Evolutionary conservation across 768 basidiomycete species (phyloP), one percentile per base, ranked within the genome.

Genomic region (Boletellus ananas): DNA sequence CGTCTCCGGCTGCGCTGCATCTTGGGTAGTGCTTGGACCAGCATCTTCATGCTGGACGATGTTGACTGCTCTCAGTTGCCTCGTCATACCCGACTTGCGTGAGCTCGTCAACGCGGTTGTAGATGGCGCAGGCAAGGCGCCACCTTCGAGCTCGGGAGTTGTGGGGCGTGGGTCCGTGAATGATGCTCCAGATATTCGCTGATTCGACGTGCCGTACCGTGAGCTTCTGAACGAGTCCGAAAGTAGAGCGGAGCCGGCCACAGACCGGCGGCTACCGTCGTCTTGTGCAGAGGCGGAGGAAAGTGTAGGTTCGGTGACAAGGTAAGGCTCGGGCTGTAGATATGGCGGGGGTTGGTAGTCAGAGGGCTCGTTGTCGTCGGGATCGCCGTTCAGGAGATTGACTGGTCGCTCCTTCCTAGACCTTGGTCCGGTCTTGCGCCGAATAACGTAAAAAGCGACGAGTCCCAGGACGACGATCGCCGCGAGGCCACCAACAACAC

Each of bases 31-130:
- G 55, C 52, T 64, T 67, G 49, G 69, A 1, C 90, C 89, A 0
- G 86, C 90, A 62, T 92, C 90, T 55, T 90, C 87, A 58, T 92
- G 90, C 67, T 91, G 90, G 39, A 91, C 78, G 59, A 90, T 79
- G 61, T 91, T 90, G 31, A 92, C 81, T 0, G 87, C 76, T 40
- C 88, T 72, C 70, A 89, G 70, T 54, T 68, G 72, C 34, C 83
- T 73, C 46, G 76, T 66, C 35, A 63, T 63, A 3, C 72, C 66
- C 9, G 73, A 72, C 46, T 78, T 62, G 55, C 61, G 67, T 37
- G 68, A 70, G 46, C 59, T 63, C 21, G 49, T 58, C 47, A 62
- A 33, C 43, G 47, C 50, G 2, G 57, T 34, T 25, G 64, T 56
- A 10, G 62, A 63, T 45, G 60, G 34, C 39, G 57, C 49, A 21